Base-by-base conservation (phyloP, 345 rosid genomes). In the Aquilaria sinensis region DNA sequence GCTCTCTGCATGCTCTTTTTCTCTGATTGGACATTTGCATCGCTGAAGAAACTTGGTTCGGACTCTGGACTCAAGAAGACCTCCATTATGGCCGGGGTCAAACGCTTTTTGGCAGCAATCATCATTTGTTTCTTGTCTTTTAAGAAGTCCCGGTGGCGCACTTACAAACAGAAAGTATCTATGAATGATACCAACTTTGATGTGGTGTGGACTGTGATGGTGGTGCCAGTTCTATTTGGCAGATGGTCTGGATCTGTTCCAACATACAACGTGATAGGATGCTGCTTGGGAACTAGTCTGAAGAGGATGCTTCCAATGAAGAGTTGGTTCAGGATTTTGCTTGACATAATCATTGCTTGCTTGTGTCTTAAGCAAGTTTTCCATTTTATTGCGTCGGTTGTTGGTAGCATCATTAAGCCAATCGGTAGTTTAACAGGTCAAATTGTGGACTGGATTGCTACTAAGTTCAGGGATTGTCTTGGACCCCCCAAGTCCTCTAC, bases 21-120 rank as follows among this genome's bases (percentile, higher is more conserved):
- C 53, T 88, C 93, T 2, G 82, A 90, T 51, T 80, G 96, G 93
- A 81, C 77, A 0, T 71, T 81, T 4, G 78, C 67, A 31, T 15
- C 58, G 46, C 47, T 77, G 45, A 47, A 56, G 58, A 64, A 63
- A 51, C 32, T 65, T 12, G 73, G 58, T 53, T 66, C 52, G 1
- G 53, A 70, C 33, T 49, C 73, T 10, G 69, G 70, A 0, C 41
- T 66, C 15, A 51, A 48, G 1, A 2, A 33, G 70, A 57, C n/a
- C 48, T 41, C n/a, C 33, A 12, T 0, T 37, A 9, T 9, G 5
- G 43, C 8, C 8, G 3, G 3, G 43, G 7, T 37, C 43, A 37
- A 37, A 9, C 43, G 43, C 7, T 37, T 37, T 37, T 6, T 6
- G n/a, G 48, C 67, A n/a, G 0, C 13, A 3, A 0, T 47, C 14